A percentile compares a stretch with the other conserved stretches of the same genome.
phyloP scores from a whole-genome alignment of 805 yeast species.

The Ogataea glucozyma region DNA sequence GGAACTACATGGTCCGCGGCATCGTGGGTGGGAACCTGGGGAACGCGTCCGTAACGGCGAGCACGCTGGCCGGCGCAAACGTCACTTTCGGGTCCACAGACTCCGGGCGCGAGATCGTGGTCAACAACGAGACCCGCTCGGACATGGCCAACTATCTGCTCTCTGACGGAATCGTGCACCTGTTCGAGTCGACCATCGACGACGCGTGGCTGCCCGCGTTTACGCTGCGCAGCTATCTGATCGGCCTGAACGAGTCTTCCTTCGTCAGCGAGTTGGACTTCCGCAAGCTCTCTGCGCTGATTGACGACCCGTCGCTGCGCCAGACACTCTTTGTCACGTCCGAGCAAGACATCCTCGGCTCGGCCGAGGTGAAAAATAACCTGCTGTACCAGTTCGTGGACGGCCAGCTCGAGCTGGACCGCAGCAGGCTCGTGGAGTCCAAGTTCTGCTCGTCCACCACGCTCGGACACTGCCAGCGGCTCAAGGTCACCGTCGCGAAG shows the following conservation, averaged over 20 bases:
- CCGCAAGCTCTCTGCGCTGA: constrained; percentile 53
- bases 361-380: constrained; percentile 30
- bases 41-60: constrained; percentile 11
- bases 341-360: constrained; percentile 37
- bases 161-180: constrained; percentile 51
- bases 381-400: constrained; percentile 67
- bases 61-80: constrained; percentile 32
- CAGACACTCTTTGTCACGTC: constrained; percentile 65
- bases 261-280: constrained; percentile 73
- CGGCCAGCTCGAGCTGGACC: constrained; percentile 42
- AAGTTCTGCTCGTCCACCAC: constrained; percentile 51
- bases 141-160: constrained; percentile 42
- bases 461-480: constrained; percentile 66
- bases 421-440: constrained; percentile 45
- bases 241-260: constrained; percentile 57
- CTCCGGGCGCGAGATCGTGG: constrained; percentile 36
- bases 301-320: constrained; percentile 50
- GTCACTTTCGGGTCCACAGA: constrained; percentile 25
- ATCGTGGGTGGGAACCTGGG: constrained; percentile 45
- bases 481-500: constrained; percentile 43
- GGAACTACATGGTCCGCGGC: constrained; percentile 41
- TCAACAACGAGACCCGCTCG: constrained; percentile 40
- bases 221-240: constrained; percentile 57
- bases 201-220: constrained; percentile 34
- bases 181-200: constrained; percentile 39